Evolutionary conservation across 805 yeast species (phyloP).

Genomic region (Peterozyma xylosa): DNA sequence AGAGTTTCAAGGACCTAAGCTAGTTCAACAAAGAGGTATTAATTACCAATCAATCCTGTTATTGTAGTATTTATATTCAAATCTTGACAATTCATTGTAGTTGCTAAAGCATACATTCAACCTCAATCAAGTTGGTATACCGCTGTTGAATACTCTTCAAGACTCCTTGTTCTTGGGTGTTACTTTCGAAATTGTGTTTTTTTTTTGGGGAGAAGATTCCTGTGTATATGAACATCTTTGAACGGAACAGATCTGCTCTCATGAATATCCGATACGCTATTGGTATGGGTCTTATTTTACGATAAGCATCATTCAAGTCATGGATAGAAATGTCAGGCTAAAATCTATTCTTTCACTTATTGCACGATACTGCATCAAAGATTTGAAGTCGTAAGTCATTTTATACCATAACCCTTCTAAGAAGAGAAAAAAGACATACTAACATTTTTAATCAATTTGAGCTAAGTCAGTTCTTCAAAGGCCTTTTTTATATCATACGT

Average conservation of each 20-base stretch:
- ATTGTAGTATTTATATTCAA: neutral
- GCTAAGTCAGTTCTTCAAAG: slow-evolving; percentile 9
- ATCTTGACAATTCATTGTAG: too few species aligned
- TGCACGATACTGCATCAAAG: slow-evolving; percentile 3
- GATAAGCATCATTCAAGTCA: too few species aligned
- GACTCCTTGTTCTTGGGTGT: neutral
- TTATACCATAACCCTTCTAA: neutral
- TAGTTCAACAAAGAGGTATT: neutral
- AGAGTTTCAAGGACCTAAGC: neutral
- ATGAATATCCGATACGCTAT: too few species aligned
- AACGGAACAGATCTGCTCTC: neutral
- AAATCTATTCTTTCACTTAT: neutral
- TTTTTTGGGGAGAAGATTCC: neutral
- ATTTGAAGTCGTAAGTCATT: slow-evolving; percentile 6
- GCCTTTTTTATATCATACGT: slow-evolving; percentile 28
- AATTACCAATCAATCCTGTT: slow-evolving; percentile 1
- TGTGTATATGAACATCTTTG: neutral
- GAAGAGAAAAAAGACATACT: neutral
- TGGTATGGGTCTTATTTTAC: too few species aligned
- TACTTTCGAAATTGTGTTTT: neutral
- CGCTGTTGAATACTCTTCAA: too few species aligned
- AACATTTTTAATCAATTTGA: neutral
- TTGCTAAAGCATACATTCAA: too few species aligned
- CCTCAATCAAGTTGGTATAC: too few species aligned
- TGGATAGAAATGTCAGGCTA: too few species aligned